Evolutionary conservation across 495 filamentous ascomycete genomes (phyloP), one percentile per base, ranked within the genome.

Genomic region (Cenococcum geophilum): DNA sequence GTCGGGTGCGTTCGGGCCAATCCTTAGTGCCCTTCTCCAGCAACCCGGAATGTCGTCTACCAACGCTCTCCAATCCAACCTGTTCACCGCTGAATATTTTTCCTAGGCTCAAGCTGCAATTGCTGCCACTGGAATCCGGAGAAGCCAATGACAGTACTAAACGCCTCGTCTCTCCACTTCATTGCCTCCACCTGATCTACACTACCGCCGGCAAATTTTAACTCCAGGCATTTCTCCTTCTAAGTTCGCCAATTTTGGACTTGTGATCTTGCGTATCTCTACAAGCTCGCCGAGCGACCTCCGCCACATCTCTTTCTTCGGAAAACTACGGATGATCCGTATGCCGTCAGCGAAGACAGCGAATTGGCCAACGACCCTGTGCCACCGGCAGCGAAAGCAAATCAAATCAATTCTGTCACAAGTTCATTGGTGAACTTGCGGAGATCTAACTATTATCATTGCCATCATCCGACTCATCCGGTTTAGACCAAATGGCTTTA

Each of bases 91-190:
- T 52, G 10, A 16, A 52, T 23, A 27, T 27, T 52, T 25, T 23
- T 37, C 12, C 35, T 59, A 32, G 59, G 16, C 59, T 52, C 35
- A 5, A 59, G 42, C 43, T 66, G 67, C 51, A 69, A 36, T n/a
- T 57, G 55, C 64, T 63, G 64, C 70, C 71, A 71, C 45, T 69
- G 63, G 40, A 72, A 47, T 1, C 69, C 69, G 9, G 71, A 72
- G 61, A 73, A 70, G 16, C 70, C 75, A 45, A 76, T 66, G 18
- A 76, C 63, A 10, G 68, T 65, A 58, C 75, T 75, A 47, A 77
- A 77, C 10, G 69, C 71, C 59, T 75, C 70, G 60, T 77, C 71
- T 45, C 75, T 64, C 36, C 71, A 64, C 36, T 63, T 68, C 63
- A 71, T 62, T 4, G 56, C 70, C 21, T 72, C 66, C 21, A 73